These are phyloP conservation scores for Mycena kentingensis DNA, from an alignment of 768 basidiomycete genomes.

Conservation along the genomic window DNA sequence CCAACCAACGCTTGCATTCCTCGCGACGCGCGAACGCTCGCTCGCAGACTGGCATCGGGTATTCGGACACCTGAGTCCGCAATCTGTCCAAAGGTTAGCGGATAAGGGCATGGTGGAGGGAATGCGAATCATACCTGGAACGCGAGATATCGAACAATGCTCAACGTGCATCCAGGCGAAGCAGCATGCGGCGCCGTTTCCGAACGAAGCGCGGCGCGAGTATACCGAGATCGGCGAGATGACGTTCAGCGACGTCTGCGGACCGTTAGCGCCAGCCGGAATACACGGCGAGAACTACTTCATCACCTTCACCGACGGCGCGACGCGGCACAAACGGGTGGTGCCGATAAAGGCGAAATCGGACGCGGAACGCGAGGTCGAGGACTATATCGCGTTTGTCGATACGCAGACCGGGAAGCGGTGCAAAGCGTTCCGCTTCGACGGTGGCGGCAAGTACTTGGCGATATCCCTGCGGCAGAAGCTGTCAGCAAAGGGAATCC, in stretches of 20 bases:
- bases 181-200: constrained; percentile 21
- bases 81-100: constrained; percentile 16
- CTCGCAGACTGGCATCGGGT: constrained; percentile 22
- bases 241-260: constrained; percentile 23
- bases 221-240: constrained; percentile 22
- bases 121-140: constrained; percentile 13
- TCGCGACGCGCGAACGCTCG: neutral
- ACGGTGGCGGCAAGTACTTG: constrained; percentile 16
- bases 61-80: constrained; percentile 24
- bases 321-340: neutral
- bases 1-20: neutral
- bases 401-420: constrained; percentile 25
- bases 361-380: constrained; percentile 13
- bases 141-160: constrained; percentile 15
- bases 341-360: constrained; percentile 8
- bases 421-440: constrained; percentile 7
- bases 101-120: constrained; percentile 22
- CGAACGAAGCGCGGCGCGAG: constrained; percentile 21
- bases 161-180: constrained; percentile 27
- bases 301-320: constrained; percentile 16
- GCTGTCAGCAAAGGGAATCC: constrained; percentile 24
- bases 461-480: neutral
- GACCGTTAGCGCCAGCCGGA: constrained; percentile 11
- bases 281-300: constrained; percentile 10
- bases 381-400: constrained; percentile 19